Base-by-base conservation (phyloP, 768 basidiomycete species). In the Kwoniella europaea region DNA sequence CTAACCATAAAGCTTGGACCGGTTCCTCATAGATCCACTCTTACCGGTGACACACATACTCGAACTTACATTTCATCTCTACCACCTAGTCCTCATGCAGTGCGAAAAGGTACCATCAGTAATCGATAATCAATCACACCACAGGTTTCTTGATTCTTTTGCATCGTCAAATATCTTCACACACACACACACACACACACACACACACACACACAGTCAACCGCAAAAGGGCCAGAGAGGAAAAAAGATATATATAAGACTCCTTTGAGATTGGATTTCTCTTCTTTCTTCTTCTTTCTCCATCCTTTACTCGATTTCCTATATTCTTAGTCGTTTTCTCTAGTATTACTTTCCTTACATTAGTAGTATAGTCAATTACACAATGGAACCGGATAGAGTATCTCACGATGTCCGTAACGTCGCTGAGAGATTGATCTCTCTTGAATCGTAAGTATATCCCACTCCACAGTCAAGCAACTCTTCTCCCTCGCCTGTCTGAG, bases 371-470 rank as follows among this genome's bases (percentile, higher is more conserved):
- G 35, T 35, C 35, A 35, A 7, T 35, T 35, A 10, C 63, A 66
- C 58, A 41, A 77, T 77, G 76, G 68, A 77, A 46, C 46, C 71
- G 12, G 57, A 74, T 29, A 67, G 53, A 43, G 68, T 73, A 9
- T 9, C 65, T 44, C 59, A 69, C 15, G 65, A 72, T 35, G 46
- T 63, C 44, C 60, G 65, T 16, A 62, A 71, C 29, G 63, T 79
- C 44, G 74, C 71, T 41, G 65, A 70, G 20, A 65, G 72, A 57
- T 60, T 79, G 15, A 63, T 72, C 41, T 77, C 76, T 7, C 74
- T 75, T 60, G 76, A 79, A 52, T 71, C 76, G 78, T 77, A 52
- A 58, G 78, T 79, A 15, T 22, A 27, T 50, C 43, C 27, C 42
- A 7, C 44, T 10, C 42, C 16, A 16, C 61, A 63, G 35, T 1